These are phyloP conservation scores for Helicosporidium sp. DNA, from an alignment of 139 green algal species.

Conservation along the genomic window DNA sequence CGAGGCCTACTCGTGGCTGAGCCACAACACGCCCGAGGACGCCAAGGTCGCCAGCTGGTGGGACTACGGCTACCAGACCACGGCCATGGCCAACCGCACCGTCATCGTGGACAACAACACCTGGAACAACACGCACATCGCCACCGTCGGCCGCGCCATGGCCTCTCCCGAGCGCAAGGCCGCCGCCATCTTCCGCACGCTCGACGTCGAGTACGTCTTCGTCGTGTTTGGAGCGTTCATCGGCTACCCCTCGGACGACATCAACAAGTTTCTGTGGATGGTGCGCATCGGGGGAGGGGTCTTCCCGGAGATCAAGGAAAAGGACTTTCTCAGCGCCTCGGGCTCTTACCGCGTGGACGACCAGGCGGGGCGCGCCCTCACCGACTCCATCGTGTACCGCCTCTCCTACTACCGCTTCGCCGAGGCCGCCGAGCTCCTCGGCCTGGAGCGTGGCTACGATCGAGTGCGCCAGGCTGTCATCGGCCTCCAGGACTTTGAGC, in stretches of 20 bases:
- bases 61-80: constrained; percentile 91
- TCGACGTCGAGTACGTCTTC: constrained; percentile 91
- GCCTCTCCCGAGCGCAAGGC: constrained; percentile 46
- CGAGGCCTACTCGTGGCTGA: constrained; percentile 63
- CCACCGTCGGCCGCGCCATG: constrained; percentile 68
- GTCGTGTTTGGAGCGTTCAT: constrained; percentile 82
- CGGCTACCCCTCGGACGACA: constrained; percentile 73
- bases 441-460: constrained; percentile 44
- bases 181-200: constrained; percentile 48
- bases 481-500: constrained; percentile 47
- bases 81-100: constrained; percentile 76
- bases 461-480: constrained; percentile 62
- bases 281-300: constrained; percentile 63
- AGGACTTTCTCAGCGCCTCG: constrained; percentile 50
- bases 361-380: constrained; percentile 34
- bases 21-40: constrained; percentile 61
- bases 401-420: constrained; percentile 79
- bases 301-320: constrained; percentile 80
- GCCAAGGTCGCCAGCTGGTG: constrained; percentile 66
- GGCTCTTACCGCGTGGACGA: constrained; percentile 66
- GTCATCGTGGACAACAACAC: constrained; percentile 92
- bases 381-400: constrained; percentile 62
- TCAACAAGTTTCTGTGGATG: constrained; percentile 99
- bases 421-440: constrained; percentile 24
- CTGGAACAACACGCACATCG: constrained; percentile 92